Evolutionary conservation across 129 eudicot species (phyloP).

Genomic region (Flaveria bidentis): DNA sequence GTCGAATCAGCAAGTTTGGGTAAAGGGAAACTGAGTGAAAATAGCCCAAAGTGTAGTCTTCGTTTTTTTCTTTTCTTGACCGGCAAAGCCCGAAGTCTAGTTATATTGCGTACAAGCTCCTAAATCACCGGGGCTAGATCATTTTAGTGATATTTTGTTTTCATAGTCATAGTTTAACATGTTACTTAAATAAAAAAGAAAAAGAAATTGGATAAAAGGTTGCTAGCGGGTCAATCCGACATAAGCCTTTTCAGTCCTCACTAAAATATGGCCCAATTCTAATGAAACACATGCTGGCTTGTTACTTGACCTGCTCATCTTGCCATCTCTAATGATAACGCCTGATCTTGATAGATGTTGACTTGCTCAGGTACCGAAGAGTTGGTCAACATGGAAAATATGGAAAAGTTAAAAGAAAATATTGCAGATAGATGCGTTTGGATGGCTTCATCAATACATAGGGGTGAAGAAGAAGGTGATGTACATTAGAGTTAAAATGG

Average conservation of each 20-base stretch:
- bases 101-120: background rate
- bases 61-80: too few species aligned
- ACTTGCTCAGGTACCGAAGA: slow-evolving; percentile 52
- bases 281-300: background rate
- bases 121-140: background rate
- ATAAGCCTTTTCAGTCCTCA: background rate
- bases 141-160: background rate
- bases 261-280: background rate
- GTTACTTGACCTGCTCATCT: background rate
- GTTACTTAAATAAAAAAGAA: background rate
- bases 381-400: slow-evolving; percentile 30
- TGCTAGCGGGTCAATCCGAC: background rate
- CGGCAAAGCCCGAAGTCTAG: background rate
- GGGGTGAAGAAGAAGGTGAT: slow-evolving; percentile 86
- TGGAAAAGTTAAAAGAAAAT: slow-evolving; percentile 48
- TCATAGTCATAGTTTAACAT: background rate
- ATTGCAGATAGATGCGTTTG: slow-evolving; percentile 68
- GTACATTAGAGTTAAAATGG: slow-evolving; percentile 4
- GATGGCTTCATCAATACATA: slow-evolving; percentile 98
- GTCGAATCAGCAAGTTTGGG: background rate
- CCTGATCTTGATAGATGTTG: slow-evolving; percentile 7
- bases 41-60: background rate
- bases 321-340: background rate
- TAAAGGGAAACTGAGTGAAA: background rate
- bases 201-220: background rate